Evolutionary conservation across 768 basidiomycete species (phyloP).

Genomic region (Coprinellus micaceus): DNA sequence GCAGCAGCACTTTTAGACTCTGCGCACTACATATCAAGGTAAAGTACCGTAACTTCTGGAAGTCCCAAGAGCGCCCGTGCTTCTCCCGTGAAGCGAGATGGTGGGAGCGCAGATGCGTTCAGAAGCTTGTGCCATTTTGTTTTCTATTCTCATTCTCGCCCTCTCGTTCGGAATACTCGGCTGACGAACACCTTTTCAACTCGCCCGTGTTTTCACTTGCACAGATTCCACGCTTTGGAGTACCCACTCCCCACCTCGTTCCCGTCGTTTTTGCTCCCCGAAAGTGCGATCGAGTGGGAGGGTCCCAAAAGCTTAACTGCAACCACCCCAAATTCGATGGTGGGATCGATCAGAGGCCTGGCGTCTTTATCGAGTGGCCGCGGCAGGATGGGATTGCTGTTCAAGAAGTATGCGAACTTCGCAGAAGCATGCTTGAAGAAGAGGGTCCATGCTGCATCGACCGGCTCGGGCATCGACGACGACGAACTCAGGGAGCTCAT

Average conservation of each 20-base stretch:
- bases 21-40: constrained; percentile 36
- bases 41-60: constrained; percentile 11
- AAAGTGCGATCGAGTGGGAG: background rate
- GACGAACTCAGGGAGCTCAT: constrained; percentile 58
- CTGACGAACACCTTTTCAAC: background rate
- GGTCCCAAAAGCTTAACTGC: background rate
- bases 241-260: constrained; percentile 7
- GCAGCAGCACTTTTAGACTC: constrained; percentile 14
- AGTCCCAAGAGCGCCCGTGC: background rate
- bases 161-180: background rate
- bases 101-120: too few species aligned
- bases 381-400: constrained; percentile 33
- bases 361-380: background rate
- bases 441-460: constrained; percentile 28
- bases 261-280: constrained; percentile 3
- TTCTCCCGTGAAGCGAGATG: too few species aligned
- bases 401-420: constrained; percentile 51
- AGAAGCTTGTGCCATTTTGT: too few species aligned
- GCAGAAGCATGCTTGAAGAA: constrained; percentile 42
- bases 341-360: background rate
- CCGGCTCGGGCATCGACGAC: constrained; percentile 38
- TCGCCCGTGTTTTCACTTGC: too few species aligned
- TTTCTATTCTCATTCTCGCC: background rate
- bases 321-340: background rate
- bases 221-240: background rate